Evolutionary conservation across 2,329 filamentous ascomycete genomes (phyloP), one percentile per base, ranked within the genome.

Genomic region (Trichoderma sp.): DNA sequence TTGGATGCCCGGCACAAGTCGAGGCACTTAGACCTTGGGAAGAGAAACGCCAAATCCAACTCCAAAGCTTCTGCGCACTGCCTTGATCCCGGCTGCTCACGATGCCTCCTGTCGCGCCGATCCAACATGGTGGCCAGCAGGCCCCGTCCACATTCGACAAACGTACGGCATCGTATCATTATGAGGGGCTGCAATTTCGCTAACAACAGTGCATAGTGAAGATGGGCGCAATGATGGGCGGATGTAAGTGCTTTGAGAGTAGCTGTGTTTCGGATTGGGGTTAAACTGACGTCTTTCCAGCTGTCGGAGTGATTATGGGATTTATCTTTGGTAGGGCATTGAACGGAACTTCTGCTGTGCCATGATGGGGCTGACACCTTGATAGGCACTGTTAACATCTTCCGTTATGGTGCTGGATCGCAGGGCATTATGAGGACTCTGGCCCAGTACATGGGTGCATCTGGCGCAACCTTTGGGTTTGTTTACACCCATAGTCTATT

Each of bases 161-260:
- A 79, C 78, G 85, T 87, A 82, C 68, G 76, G 65, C 67, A 64
- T 67, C 52, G 61, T 56, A 54, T 57, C 45, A 52, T 64, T 67
- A 25, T 19, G 63, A 52, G 37, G 57, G 54, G 57, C 52, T 13
- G 35, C 50, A 65, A 65, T 65, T 67, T 68, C 69, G 69, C 71
- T 69, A 76, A 72, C 74, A 63, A 17, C n/a, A 12, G 50, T 45
- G 2, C 66, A 39, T 37, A 80, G 78, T 80, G 54, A 97, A 97
- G 85, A 97, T 98, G 93, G 95, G 95, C 74, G 93, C 92, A 71
- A 90, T 99, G 90, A 98, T 98, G 93, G 95, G 95, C 74, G 92
- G 93, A 79, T 96, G 94, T 98, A 91, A 76, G 93, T 87, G 61
- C 64, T 42, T 53, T n/a, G 25, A 35, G n/a, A 13, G 60, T 50